These are phyloP conservation scores for Ambrosia trifida DNA, from an alignment of 129 eudicot species.

Conservation along the genomic window DNA sequence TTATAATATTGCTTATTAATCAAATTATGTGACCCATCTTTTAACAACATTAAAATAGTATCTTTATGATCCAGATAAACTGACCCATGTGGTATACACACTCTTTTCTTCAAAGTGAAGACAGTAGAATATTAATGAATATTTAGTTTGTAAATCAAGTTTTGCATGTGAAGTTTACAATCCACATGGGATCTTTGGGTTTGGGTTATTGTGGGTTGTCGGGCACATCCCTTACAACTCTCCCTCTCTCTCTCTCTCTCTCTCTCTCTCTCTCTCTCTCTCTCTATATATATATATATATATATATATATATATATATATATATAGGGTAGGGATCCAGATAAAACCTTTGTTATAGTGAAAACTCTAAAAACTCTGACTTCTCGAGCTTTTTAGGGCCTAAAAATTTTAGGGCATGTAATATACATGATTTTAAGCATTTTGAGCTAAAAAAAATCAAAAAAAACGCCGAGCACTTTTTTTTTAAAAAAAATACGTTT, in stretches of 20 bases:
- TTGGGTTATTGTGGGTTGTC: constrained; percentile 31
- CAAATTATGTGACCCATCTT: not conserved
- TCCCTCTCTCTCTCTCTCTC: not conserved
- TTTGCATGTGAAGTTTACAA: constrained; percentile 26
- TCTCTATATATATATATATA: too few relatives aligned
- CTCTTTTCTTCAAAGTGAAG: not conserved
- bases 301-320: too few relatives aligned
- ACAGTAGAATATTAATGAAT: not conserved
- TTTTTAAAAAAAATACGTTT: too few relatives aligned
- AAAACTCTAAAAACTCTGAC: too few relatives aligned
- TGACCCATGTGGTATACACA: constrained; percentile 9
- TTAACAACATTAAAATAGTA: not conserved
- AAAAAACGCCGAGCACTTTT: too few relatives aligned
- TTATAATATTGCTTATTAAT: not conserved
- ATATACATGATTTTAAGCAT: too few relatives aligned
- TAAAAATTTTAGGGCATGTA: too few relatives aligned
- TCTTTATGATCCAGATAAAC: constrained; percentile 8
- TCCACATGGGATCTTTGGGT: constrained; percentile 19
- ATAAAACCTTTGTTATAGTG: too few relatives aligned
- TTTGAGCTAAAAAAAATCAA: too few relatives aligned
- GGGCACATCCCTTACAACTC: constrained; percentile 32
- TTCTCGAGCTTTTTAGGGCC: too few relatives aligned
- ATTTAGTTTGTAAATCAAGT: not conserved
- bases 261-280: not conserved
- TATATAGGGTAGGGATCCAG: too few relatives aligned